Percentiles rank a stretch among this genome's conserved stretches.
These are phyloP conservation scores for Sugiyamaella novakii DNA, from an alignment of 1,139 yeast genomes.

Conservation along the genomic window DNA sequence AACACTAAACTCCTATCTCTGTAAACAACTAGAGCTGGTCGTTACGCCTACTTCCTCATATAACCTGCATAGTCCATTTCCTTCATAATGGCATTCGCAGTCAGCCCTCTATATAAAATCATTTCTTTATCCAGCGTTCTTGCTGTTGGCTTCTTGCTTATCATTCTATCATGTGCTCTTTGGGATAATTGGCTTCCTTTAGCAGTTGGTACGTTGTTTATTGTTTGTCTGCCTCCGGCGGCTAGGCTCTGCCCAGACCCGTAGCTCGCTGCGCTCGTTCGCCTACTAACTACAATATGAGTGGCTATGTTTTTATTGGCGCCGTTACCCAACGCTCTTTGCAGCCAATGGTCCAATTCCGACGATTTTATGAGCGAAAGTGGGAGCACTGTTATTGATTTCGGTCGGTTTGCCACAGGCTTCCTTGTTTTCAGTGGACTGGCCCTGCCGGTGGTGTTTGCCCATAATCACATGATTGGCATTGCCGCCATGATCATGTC, in stretches of 20 bases:
- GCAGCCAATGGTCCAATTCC: constrained; percentile 44
- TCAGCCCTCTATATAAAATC: constrained; percentile 70
- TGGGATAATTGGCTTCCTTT: constrained; percentile 80
- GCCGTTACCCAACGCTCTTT: constrained; percentile 66
- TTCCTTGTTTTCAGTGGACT: constrained; percentile 66
- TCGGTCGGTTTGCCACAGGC: constrained; percentile 70
- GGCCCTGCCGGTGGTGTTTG: constrained; percentile 65
- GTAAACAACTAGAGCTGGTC: no score
- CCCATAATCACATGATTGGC: constrained; percentile 64
- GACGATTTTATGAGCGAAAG: constrained; percentile 55
- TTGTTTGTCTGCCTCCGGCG: no score
- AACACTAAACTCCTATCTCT: no score
- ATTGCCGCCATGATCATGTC: constrained; percentile 63
- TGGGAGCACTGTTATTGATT: constrained; percentile 51
- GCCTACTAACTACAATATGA: constrained; percentile 17
- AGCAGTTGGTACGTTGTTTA: constrained; percentile 49
- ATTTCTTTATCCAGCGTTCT: constrained; percentile 72
- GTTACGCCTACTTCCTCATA: no score
- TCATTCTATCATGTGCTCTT: constrained; percentile 75
- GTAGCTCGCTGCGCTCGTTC: not conserved
- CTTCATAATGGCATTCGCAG: constrained; percentile 16
- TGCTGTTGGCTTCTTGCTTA: constrained; percentile 75
- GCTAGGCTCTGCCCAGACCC: no score
- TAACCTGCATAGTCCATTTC: no score
- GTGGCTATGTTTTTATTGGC: constrained; percentile 57